A percentile compares a stretch with the other conserved stretches of the same genome.
These are phyloP conservation scores for Hippophae rhamnoides DNA, from an alignment of 306 rosid genomes.

Conservation along the genomic window DNA sequence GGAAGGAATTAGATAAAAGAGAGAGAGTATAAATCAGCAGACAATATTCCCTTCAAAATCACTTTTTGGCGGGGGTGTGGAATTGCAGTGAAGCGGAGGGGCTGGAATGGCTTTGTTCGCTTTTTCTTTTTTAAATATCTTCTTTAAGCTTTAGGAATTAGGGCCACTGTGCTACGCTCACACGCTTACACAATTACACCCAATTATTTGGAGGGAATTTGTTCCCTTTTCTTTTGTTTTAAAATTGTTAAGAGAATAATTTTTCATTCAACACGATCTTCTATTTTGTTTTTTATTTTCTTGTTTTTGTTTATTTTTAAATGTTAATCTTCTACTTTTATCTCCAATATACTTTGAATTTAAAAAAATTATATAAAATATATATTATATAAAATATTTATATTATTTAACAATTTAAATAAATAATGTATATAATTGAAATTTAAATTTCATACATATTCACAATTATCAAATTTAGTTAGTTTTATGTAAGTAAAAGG, in stretches of 20 bases:
- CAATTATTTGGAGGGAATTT: constrained; percentile 86
- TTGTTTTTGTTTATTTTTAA: too few relatives aligned
- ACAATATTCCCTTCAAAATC: constrained; percentile 16
- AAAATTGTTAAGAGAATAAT: not conserved
- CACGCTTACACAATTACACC: constrained; percentile 4
- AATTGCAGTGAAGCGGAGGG: not conserved
- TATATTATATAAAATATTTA: too few relatives aligned
- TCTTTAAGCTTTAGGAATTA: not conserved
- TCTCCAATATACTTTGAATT: too few relatives aligned
- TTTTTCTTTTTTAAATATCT: not conserved
- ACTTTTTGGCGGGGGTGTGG: constrained; percentile 33
- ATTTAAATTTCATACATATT: too few relatives aligned
- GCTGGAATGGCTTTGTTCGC: not conserved
- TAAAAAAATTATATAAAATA: too few relatives aligned
- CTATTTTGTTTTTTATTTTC: too few relatives aligned
- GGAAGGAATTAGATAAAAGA: not conserved
- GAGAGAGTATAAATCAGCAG: constrained; percentile 12
- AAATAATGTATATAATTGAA: too few relatives aligned
- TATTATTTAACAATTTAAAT: too few relatives aligned
- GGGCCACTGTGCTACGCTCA: not conserved
- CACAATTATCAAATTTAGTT: too few relatives aligned
- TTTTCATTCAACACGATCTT: too few relatives aligned
- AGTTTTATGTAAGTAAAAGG: too few relatives aligned
- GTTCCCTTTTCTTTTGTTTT: constrained; percentile 21
- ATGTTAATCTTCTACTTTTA: too few relatives aligned